Conservation (phyloP, 2,329 filamentous ascomycete species). For the Aspergillus nomiae region DNA sequence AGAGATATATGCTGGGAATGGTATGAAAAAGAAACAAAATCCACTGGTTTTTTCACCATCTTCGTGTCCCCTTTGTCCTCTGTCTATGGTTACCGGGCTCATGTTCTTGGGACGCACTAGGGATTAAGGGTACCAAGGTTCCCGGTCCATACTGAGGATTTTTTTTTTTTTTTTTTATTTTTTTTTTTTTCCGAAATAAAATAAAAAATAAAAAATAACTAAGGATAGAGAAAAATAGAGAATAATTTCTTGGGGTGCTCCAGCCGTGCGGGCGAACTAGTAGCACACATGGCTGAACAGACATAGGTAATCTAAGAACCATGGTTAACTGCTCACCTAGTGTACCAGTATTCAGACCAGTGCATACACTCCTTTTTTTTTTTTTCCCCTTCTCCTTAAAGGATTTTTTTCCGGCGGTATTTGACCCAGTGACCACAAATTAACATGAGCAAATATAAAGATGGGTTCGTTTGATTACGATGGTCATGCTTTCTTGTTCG, state of each 20-base stretch:
- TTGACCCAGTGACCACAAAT: not conserved
- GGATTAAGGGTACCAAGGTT: constrained; percentile 11
- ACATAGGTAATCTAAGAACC: constrained; percentile 12
- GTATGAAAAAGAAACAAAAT: not conserved
- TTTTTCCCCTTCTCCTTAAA: not conserved
- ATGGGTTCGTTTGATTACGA: not conserved
- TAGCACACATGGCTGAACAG: constrained; percentile 5
- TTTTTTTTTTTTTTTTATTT: not conserved
- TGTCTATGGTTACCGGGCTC: constrained; percentile 8
- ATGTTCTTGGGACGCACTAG: constrained; percentile 13
- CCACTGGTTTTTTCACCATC: not conserved
- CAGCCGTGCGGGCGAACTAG: not conserved
- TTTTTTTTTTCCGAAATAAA: not conserved
- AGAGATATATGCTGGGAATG: not conserved
- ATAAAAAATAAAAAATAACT: not conserved
- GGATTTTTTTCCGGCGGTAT: not conserved
- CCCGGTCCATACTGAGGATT: not conserved
- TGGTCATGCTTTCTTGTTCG: not conserved
- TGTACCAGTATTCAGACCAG: constrained; percentile 21
- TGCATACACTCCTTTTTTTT: not conserved
- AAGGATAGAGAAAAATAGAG: not conserved
- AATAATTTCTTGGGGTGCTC: not conserved
- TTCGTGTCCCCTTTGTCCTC: constrained; percentile 6
- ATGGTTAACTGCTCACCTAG: constrained; percentile 20
- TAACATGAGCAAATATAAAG: not conserved